phyloP scores from a whole-genome alignment of 2,329 filamentous ascomycete genomes.

The Calonectria hawksworthii region DNA sequence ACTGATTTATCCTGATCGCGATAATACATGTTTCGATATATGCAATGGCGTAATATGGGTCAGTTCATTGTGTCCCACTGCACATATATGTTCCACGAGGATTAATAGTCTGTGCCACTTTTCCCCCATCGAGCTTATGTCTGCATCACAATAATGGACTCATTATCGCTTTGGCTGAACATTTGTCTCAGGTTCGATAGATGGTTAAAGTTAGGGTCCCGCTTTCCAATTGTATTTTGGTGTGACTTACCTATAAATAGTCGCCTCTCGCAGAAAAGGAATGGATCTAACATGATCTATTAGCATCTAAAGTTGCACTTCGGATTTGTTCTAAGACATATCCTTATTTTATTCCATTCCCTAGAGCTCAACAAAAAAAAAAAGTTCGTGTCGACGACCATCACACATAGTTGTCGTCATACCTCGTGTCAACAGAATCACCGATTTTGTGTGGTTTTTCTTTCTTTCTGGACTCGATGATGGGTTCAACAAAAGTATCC shows the following conservation, averaged over 20 bases:
- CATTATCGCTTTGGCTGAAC: background rate
- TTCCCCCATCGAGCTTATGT: background rate
- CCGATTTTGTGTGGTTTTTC: no score
- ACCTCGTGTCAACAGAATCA: background rate
- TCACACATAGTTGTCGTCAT: background rate
- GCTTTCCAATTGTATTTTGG: background rate
- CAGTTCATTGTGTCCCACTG: no score
- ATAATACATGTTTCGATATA: background rate
- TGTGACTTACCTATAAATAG: background rate
- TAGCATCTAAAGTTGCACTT: background rate
- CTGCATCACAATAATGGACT: background rate
- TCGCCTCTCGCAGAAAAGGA: no score
- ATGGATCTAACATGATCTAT: background rate
- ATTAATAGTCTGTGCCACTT: background rate
- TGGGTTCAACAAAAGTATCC: no score
- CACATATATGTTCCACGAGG: background rate
- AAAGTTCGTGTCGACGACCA: background rate
- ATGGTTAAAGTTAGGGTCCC: background rate
- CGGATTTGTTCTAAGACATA: background rate
- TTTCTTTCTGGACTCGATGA: background rate
- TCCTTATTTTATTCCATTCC: background rate
- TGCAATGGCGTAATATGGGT: no score
- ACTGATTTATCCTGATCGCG: no score
- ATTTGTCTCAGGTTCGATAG: background rate
- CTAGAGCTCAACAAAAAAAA: background rate